Base-by-base conservation (phyloP, 2,329 filamentous ascomycete genomes). In the Claviceps quebecensis region DNA sequence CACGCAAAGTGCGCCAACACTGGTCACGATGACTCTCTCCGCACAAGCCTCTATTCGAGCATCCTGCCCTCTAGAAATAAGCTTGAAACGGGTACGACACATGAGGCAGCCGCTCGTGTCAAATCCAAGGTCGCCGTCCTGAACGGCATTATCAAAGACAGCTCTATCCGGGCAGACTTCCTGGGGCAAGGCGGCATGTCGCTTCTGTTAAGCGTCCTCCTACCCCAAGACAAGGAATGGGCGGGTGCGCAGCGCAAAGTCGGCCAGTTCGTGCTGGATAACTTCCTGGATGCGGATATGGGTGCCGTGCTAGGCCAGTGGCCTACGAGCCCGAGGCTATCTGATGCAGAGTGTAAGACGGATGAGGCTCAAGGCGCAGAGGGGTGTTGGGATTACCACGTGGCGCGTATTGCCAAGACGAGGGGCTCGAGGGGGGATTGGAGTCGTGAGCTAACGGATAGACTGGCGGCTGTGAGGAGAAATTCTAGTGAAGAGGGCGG, bases 251-350 rank as follows among this genome's bases (percentile, higher is more conserved):
- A 76, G 60, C 72, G 71, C 53, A 78, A 75, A 59, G 73, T 76
- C 23, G 78, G 75, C 1, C 71, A 79, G 54, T 69, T 84, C 52
- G 71, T 83, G 29, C 70, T 77, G 37, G 82, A 86, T 59, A 81
- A 73, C 54, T 86, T 85, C 60, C 67, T 86, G n/a, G 81, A 86
- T 59, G 73, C 75, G 55, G 72, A 76, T 52, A 80, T 83, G 72
- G 80, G 80, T 41, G 80, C 80, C 2, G 67, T 69, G 23, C 56
- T 74, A 17, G 77, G 78, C 0, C 65, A 77, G 55, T 84, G 78
- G 78, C 79, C 79, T 0, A 67, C 56, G 22, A 58, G 56, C 19
- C 56, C 59, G 4, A 65, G 65, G 47, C 58, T 61, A 40, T 61
- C 62, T 23, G 67, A 70, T 19, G 58, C 58, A 51, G 56, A 63